Percentiles rank a stretch among this genome's conserved stretches.
Conservation (phyloP, 345 rosid genomes). For the Eucalyptus decipiens region DNA sequence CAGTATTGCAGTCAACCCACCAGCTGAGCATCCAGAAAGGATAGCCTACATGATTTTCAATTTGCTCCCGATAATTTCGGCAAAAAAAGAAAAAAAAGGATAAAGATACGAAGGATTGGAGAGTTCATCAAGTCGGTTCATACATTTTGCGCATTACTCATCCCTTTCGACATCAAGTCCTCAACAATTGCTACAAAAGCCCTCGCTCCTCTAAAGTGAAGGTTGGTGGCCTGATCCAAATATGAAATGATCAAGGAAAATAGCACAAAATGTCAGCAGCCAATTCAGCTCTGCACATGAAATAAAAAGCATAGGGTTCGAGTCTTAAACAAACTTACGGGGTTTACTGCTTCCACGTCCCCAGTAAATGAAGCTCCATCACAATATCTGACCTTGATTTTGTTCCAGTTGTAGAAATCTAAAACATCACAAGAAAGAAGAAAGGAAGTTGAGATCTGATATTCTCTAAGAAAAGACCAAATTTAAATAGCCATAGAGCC, state of each 20-base stretch:
- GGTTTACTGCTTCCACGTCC: conserved; percentile 62
- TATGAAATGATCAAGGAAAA: neutral
- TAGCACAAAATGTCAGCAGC: neutral
- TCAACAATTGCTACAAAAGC: conserved; percentile 67
- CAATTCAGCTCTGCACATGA: neutral
- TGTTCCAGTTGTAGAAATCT: conserved; percentile 92
- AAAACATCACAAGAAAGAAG: neutral
- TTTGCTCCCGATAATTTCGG: neutral
- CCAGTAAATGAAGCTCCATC: conserved; percentile 95
- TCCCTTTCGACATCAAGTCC: conserved; percentile 69
- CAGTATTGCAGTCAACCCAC: conserved; percentile 82
- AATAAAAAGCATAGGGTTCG: neutral
- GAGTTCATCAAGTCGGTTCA: neutral
- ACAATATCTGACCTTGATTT: conserved; percentile 84
- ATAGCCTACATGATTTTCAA: conserved; percentile 38
- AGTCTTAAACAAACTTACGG: conserved; percentile 30
- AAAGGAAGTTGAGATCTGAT: neutral
- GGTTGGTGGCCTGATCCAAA: conserved; percentile 74
- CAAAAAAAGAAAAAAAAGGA: neutral
- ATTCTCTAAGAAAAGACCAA: neutral
- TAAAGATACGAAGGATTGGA: neutral
- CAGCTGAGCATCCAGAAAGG: conserved; percentile 94
- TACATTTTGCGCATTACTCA: conserved; percentile 79
- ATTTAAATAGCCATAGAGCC: neutral
- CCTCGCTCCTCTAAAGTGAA: conserved; percentile 95